Evolutionary conservation across 1,284 basidiomycete species (phyloP).

Genomic region (Boletus smithii): DNA sequence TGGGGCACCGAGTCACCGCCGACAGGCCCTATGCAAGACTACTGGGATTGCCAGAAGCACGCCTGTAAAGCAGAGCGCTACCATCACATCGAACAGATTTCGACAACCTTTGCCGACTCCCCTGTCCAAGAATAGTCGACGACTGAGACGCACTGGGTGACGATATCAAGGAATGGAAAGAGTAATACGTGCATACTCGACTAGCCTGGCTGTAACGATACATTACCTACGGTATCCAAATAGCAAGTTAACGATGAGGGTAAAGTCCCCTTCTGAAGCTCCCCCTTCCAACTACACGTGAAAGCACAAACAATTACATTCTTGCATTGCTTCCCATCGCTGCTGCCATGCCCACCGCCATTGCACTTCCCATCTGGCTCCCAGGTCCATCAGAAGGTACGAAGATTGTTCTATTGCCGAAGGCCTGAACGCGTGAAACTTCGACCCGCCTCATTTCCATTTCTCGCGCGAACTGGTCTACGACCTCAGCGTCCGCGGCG

Average conservation of each 20-base stretch:
- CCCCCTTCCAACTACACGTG: not conserved
- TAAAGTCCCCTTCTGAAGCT: not conserved
- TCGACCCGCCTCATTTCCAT: slow-evolving; percentile 70
- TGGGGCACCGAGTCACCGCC: no score
- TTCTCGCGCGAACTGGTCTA: slow-evolving; percentile 67
- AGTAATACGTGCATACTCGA: no score
- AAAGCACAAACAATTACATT: slow-evolving; percentile 7
- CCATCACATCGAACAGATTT: not conserved
- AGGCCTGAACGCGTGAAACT: slow-evolving; percentile 59
- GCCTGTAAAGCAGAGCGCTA: slow-evolving; percentile 10
- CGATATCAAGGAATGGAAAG: no score
- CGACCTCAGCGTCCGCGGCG: slow-evolving; percentile 55
- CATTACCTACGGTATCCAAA: no score
- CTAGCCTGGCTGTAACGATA: no score
- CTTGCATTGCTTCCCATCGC: slow-evolving; percentile 49
- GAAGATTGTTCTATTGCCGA: slow-evolving; percentile 68
- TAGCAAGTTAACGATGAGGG: not conserved
- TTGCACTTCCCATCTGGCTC: slow-evolving; percentile 53
- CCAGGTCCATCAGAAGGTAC: slow-evolving; percentile 60
- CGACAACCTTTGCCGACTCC: not conserved
- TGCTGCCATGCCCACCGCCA: slow-evolving; percentile 65
- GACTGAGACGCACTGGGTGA: no score
- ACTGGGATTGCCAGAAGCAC: slow-evolving; percentile 1
- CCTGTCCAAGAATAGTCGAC: slow-evolving; percentile 1
- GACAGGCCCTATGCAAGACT: no score